These are phyloP conservation scores for Mycena venus DNA, from an alignment of 768 basidiomycete genomes.

Conservation along the genomic window DNA sequence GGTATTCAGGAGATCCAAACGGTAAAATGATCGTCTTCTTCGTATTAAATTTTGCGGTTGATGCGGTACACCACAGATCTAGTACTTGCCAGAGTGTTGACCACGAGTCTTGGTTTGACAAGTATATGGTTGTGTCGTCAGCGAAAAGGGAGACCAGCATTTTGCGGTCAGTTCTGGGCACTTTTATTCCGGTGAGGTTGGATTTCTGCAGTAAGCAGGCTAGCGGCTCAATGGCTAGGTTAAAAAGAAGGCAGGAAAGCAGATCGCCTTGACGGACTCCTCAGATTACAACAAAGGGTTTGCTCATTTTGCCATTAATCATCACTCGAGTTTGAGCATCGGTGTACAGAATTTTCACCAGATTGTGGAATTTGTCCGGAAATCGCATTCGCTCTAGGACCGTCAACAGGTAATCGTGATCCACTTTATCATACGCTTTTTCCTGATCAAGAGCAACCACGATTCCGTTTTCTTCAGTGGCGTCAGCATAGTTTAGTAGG, in stretches of 20 bases:
- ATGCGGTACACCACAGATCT: no score
- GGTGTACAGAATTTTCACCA: no score
- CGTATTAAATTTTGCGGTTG: no score
- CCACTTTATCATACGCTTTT: no score
- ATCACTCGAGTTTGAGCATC: no score
- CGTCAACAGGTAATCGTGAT: slow-evolving; percentile 1
- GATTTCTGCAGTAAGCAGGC: slow-evolving; percentile 28
- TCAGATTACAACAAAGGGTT: slow-evolving; percentile 8
- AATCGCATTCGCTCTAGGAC: no score
- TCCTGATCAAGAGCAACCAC: no score
- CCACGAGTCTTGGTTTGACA: slow-evolving; percentile 2
- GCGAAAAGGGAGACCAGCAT: slow-evolving; percentile 41
- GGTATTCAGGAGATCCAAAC: no score
- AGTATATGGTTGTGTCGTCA: slow-evolving; percentile 41
- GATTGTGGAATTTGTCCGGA: no score
- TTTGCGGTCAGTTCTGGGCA: slow-evolving; percentile 18
- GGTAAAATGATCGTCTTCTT: no score
- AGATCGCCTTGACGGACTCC: no score
- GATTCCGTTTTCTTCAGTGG: slow-evolving; percentile 26
- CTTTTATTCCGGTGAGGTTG: slow-evolving; percentile 31
- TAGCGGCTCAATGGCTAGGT: not conserved
- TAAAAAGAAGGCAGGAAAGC: slow-evolving; percentile 12
- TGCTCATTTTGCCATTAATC: slow-evolving; percentile 12
- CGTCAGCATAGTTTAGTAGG: slow-evolving; percentile 28
- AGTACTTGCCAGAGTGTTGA: no score